A percentile compares a stretch with the other conserved stretches of the same genome.
Evolutionary conservation across 202 grass and related monocot species (phyloP).

Genomic region (Dendrocalamus latiflorus): DNA sequence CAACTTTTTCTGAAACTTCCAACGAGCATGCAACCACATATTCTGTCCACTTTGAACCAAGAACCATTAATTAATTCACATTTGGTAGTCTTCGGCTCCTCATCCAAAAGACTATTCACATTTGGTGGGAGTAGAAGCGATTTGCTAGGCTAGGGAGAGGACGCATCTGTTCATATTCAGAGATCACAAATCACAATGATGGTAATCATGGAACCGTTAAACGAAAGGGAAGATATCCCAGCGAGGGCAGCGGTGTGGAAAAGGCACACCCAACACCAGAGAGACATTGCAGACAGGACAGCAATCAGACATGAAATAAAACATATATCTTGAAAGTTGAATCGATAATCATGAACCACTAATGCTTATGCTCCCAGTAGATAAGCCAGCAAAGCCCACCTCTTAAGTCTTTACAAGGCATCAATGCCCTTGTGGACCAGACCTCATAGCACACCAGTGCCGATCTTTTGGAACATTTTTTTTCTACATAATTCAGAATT

Average conservation of each 20-base stretch:
- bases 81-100: neutral
- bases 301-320: neutral
- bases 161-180: neutral
- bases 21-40: neutral
- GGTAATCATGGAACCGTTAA: neutral
- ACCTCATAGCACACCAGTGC: neutral
- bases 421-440: constrained; percentile 31
- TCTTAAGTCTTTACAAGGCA: constrained; percentile 6
- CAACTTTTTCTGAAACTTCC: neutral
- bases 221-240: neutral
- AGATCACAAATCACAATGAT: neutral
- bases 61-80: neutral
- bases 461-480: neutral
- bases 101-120: neutral
- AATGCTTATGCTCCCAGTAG: constrained; percentile 11
- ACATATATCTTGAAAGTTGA: no score
- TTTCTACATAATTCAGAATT: neutral
- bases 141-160: neutral
- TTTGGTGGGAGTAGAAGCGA: neutral
- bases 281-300: neutral
- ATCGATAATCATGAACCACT: no score
- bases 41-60: neutral
- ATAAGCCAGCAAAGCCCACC: neutral
- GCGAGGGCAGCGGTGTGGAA: neutral
- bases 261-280: neutral